These are phyloP conservation scores for Porogramme epimiltina DNA, from an alignment of 1,284 basidiomycete species.

Conservation along the genomic window DNA sequence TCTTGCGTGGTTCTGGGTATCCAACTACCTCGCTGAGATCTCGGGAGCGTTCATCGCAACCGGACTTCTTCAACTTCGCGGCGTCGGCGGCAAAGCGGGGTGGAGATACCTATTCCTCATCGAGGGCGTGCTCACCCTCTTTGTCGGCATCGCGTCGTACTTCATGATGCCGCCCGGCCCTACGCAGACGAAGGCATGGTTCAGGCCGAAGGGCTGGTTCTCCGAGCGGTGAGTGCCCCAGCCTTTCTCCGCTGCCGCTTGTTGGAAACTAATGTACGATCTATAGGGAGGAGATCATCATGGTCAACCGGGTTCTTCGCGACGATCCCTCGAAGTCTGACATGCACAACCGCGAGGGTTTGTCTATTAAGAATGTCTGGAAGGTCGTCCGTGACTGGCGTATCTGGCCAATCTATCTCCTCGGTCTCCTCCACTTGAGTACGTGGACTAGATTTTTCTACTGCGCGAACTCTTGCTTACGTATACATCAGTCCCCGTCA, in stretches of 20 bases:
- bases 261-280: background rate
- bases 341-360: constrained; percentile 80
- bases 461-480: background rate
- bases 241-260: background rate
- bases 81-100: constrained; percentile 54
- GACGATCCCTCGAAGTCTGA: constrained; percentile 74
- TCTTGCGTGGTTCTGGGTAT: constrained; percentile 71
- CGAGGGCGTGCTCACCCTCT: constrained; percentile 56
- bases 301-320: constrained; percentile 60
- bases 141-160: constrained; percentile 61
- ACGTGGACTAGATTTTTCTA: constrained; percentile 30
- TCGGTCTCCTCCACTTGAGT: constrained; percentile 44
- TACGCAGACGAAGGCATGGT: constrained; percentile 69
- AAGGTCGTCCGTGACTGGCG: constrained; percentile 62
- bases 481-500: constrained; percentile 44
- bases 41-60: constrained; percentile 64
- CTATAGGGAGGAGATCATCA: constrained; percentile 40
- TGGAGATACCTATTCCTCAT: constrained; percentile 61
- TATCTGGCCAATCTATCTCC: constrained; percentile 70
- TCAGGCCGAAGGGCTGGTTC: constrained; percentile 74
- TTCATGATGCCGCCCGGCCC: constrained; percentile 72
- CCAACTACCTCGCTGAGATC: constrained; percentile 52
- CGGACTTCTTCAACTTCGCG: constrained; percentile 65
- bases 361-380: constrained; percentile 56
- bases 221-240: constrained; percentile 37